Conservation (phyloP, 768 basidiomycete genomes). For the Calocybe indica region DNA sequence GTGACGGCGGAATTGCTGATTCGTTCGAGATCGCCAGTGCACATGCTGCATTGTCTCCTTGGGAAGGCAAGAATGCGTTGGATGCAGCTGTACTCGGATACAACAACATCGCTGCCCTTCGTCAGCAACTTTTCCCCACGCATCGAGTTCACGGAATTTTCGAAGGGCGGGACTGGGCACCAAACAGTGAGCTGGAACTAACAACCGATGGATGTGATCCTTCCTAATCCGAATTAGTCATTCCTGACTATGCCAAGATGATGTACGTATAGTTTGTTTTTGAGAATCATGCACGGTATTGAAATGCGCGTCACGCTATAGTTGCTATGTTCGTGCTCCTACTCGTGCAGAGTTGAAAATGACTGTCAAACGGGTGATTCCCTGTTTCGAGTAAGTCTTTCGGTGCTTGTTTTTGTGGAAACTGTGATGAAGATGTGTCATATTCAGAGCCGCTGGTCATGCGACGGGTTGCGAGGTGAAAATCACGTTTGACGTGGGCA, state of each 20-base stretch:
- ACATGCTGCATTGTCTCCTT: constrained; percentile 74
- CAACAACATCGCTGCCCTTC: constrained; percentile 68
- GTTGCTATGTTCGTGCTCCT: constrained; percentile 73
- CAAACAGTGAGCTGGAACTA: constrained; percentile 46
- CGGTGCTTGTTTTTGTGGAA: not conserved
- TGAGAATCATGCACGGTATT: not conserved
- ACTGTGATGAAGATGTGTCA: not conserved
- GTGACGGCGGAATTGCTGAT: not conserved
- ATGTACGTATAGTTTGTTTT: constrained; percentile 32
- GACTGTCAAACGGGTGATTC: constrained; percentile 52
- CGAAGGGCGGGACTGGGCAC: constrained; percentile 68
- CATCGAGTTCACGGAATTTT: constrained; percentile 80
- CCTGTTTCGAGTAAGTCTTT: constrained; percentile 38
- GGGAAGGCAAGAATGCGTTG: constrained; percentile 80
- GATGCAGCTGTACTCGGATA: constrained; percentile 89
- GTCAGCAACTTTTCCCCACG: constrained; percentile 77
- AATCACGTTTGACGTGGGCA: constrained; percentile 5
- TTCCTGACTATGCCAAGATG: constrained; percentile 77
- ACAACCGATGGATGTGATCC: not conserved
- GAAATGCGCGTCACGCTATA: constrained; percentile 12
- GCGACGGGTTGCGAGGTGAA: constrained; percentile 17
- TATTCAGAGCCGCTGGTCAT: constrained; percentile 14
- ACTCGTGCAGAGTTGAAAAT: constrained; percentile 54
- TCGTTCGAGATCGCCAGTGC: constrained; percentile 39
- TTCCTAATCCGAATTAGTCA: constrained; percentile 40